Percentiles rank a stretch among this genome's conserved stretches.
These are phyloP conservation scores for Skeletonema menzelii DNA, from an alignment of 108 stramenopile species.

Conservation along the genomic window DNA sequence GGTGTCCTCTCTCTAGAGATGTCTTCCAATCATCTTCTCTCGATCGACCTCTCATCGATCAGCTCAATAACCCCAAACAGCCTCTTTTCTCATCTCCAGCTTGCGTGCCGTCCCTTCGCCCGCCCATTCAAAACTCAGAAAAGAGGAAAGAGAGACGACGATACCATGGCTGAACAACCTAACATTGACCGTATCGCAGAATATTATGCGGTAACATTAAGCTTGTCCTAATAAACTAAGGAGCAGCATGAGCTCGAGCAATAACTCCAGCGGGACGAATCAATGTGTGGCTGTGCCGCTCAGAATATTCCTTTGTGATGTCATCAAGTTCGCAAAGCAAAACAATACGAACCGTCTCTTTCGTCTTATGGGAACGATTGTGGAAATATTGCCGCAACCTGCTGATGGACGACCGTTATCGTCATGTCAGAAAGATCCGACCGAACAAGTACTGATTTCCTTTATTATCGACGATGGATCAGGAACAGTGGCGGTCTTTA, in stretches of 20 bases:
- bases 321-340: slow-evolving; percentile 12
- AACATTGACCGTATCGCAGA: too few relatives aligned
- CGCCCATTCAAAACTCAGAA: too few relatives aligned
- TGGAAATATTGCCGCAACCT: slow-evolving; percentile 20
- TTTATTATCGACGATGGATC: slow-evolving; percentile 45
- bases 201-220: too few relatives aligned
- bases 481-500: slow-evolving; percentile 32
- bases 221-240: too few relatives aligned
- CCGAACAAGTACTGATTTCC: not conserved
- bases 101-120: too few relatives aligned
- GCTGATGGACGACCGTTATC: not conserved
- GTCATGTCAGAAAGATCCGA: not conserved
- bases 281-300: slow-evolving; percentile 12
- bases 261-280: not conserved
- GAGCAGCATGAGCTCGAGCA: not conserved
- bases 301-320: slow-evolving; percentile 38
- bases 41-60: too few relatives aligned
- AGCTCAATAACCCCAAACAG: too few relatives aligned
- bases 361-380: slow-evolving; percentile 40
- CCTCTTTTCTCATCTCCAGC: too few relatives aligned
- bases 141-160: too few relatives aligned
- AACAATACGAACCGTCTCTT: not conserved
- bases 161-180: too few relatives aligned
- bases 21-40: too few relatives aligned
- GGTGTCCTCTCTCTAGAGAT: too few relatives aligned